Evolutionary conservation across 768 basidiomycete genomes (phyloP).

Genomic region (Phaeotremella fagi): DNA sequence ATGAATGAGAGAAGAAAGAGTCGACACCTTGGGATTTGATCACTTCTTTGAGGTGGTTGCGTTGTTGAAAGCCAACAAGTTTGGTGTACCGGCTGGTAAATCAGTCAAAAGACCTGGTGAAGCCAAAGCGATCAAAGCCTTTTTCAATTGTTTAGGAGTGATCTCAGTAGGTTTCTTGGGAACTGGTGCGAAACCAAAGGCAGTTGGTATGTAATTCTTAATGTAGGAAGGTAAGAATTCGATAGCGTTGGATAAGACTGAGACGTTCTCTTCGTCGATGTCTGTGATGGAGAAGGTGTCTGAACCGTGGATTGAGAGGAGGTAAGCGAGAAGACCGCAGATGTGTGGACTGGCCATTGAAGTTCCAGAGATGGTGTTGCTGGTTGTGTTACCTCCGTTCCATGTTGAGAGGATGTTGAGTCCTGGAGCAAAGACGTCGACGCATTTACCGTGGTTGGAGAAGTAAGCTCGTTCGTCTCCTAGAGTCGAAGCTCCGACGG

Average conservation of each 20-base stretch:
- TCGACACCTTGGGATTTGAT: too few relatives aligned
- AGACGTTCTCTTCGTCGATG: slow-evolving; percentile 16
- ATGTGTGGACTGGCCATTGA: slow-evolving; percentile 86
- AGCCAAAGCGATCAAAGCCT: slow-evolving; percentile 62
- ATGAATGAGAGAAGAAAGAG: too few relatives aligned
- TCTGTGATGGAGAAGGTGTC: slow-evolving; percentile 38
- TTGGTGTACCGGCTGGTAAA: slow-evolving; percentile 45
- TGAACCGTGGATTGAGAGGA: slow-evolving; percentile 80
- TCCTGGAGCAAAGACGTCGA: slow-evolving; percentile 87
- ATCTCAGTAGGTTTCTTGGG: slow-evolving; percentile 48
- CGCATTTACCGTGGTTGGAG: slow-evolving; percentile 85
- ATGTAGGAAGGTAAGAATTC: slow-evolving; percentile 58
- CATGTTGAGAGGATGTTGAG: slow-evolving; percentile 87
- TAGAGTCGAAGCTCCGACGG: slow-evolving; percentile 73
- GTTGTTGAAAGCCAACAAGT: slow-evolving; percentile 49
- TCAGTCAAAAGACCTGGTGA: slow-evolving; percentile 57
- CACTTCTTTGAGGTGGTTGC: slow-evolving; percentile 31
- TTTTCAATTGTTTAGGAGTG: slow-evolving; percentile 70
- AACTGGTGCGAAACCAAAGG: slow-evolving; percentile 25
- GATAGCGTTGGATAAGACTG: slow-evolving; percentile 49
- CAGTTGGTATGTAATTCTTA: slow-evolving; percentile 60
- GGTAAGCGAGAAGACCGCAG: slow-evolving; percentile 78
- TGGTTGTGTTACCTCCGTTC: slow-evolving; percentile 60
- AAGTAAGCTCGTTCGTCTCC: slow-evolving; percentile 55
- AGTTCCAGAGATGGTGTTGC: slow-evolving; percentile 58